Conservation (phyloP, 116 monocot genomes). For the Trichopus zeylanicus region DNA sequence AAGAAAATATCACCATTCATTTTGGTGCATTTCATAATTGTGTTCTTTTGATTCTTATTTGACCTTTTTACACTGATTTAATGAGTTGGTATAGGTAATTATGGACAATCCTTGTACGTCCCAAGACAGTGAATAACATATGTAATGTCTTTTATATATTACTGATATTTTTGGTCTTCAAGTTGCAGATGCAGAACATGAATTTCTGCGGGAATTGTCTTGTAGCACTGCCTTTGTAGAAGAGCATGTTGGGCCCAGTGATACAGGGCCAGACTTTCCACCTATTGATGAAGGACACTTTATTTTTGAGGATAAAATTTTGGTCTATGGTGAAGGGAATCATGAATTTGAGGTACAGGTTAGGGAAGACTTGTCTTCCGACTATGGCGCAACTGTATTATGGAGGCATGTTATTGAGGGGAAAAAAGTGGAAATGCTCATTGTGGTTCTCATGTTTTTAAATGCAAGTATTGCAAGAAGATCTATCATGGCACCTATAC, state of each 20-base stretch:
- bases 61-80: no score
- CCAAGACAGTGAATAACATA: no score
- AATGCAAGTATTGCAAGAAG: constrained; percentile 44
- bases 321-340: constrained; percentile 25
- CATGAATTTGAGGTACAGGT: constrained; percentile 34
- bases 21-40: background rate
- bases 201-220: constrained; percentile 19
- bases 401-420: constrained; percentile 48
- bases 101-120: no score
- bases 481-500: constrained; percentile 53
- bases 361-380: constrained; percentile 26
- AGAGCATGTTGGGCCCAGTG: constrained; percentile 21
- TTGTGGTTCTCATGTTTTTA: constrained; percentile 51
- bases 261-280: constrained; percentile 31
- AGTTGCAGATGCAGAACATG: background rate
- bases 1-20: background rate
- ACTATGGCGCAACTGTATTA: constrained; percentile 33
- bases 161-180: no score
- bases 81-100: no score
- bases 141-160: no score
- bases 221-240: constrained; percentile 22
- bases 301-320: constrained; percentile 39
- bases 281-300: constrained; percentile 37
- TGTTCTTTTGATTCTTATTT: background rate
- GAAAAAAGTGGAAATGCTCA: constrained; percentile 45